Percentiles rank a stretch among this genome's conserved stretches.
Conservation (phyloP, 2,329 filamentous ascomycete genomes). For the Fusarium cicatricum region DNA sequence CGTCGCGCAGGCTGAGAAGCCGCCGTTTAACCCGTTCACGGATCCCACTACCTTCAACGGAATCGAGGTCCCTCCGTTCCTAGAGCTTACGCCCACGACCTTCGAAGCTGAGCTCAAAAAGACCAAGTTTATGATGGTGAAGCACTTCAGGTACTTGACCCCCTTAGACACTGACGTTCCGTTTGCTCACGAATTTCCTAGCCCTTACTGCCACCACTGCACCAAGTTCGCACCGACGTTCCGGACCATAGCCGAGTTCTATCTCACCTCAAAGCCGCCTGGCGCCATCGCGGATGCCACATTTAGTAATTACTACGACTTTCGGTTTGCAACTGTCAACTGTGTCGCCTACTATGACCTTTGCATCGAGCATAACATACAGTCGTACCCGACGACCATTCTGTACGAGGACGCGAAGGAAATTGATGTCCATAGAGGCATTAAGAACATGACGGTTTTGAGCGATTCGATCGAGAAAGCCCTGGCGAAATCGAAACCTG, state of each 20-base stretch:
- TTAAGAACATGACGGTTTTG: constrained; percentile 71
- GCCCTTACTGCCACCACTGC: constrained; percentile 76
- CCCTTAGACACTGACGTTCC: background rate
- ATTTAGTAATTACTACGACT: constrained; percentile 86
- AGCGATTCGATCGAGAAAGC: constrained; percentile 77
- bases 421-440: constrained; percentile 69
- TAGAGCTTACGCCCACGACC: constrained; percentile 65
- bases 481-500: constrained; percentile 81
- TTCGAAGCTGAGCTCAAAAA: constrained; percentile 65
- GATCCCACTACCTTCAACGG: constrained; percentile 69
- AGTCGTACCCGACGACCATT: constrained; percentile 77
- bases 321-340: constrained; percentile 86
- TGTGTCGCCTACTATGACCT: constrained; percentile 84
- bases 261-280: constrained; percentile 83
- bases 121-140: constrained; percentile 63
- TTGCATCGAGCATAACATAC: constrained; percentile 73
- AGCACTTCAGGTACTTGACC: constrained; percentile 71
- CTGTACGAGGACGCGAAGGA: constrained; percentile 82
- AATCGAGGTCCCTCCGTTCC: constrained; percentile 70
- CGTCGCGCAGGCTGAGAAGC: constrained; percentile 46
- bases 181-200: constrained; percentile 43
- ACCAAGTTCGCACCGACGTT: constrained; percentile 80
- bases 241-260: constrained; percentile 95
- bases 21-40: constrained; percentile 42
- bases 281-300: constrained; percentile 61